These are phyloP conservation scores for Diutina sp. DNA, from an alignment of 1,139 yeast species.

Conservation along the genomic window DNA sequence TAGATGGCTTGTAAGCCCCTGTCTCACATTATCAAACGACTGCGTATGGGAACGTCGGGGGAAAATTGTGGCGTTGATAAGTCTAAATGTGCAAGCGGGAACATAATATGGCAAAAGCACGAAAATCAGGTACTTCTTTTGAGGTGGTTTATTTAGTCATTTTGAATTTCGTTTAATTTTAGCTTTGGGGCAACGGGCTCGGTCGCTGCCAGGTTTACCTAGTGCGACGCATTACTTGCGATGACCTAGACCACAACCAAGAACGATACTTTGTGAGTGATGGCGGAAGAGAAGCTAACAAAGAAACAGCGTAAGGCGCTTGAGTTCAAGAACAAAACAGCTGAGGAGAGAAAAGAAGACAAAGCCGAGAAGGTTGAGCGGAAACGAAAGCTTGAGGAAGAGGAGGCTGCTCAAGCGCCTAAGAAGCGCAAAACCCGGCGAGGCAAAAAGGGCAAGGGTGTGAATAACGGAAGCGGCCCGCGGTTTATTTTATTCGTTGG, in stretches of 20 bases:
- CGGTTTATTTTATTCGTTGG: constrained; percentile 87
- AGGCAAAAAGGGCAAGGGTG: constrained; percentile 57
- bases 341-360: constrained; percentile 24
- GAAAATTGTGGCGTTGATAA: too few relatives aligned
- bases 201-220: not conserved
- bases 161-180: not conserved
- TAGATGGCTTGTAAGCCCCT: not conserved
- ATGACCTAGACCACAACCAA: not conserved
- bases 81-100: too few relatives aligned
- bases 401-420: constrained; percentile 11
- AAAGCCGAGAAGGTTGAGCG: constrained; percentile 11
- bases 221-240: not conserved
- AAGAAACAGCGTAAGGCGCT: constrained; percentile 74
- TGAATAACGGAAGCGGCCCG: constrained; percentile 38
- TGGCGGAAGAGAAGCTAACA: constrained; percentile 35
- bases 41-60: not conserved
- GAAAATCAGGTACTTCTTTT: too few relatives aligned
- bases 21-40: not conserved
- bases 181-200: not conserved
- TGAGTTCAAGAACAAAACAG: constrained; percentile 42
- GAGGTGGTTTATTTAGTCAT: not conserved
- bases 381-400: constrained; percentile 8
- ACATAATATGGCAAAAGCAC: not conserved
- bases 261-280: not conserved
- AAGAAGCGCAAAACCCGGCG: constrained; percentile 70